phyloP scores from a whole-genome alignment of 2,329 filamentous ascomycete species.

The Pyrenophora seminiperda region DNA sequence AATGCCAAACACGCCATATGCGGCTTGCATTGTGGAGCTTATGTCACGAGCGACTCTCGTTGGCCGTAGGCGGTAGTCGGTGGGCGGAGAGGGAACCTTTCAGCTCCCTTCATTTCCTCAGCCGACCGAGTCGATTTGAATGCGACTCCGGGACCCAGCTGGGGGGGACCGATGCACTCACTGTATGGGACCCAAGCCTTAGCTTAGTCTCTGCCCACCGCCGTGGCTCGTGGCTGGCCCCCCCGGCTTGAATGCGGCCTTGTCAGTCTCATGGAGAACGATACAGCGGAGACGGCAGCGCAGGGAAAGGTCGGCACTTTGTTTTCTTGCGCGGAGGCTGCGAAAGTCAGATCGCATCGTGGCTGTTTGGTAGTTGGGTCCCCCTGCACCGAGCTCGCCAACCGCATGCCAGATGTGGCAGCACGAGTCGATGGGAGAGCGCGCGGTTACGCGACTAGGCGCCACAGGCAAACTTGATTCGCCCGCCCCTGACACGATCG shows the following conservation, averaged over 20 bases:
- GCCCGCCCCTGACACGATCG: conserved; percentile 17
- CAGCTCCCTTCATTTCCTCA: conserved; percentile 39
- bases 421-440: conserved; percentile 23
- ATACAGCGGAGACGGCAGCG: conserved; percentile 2
- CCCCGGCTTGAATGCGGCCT: conserved; percentile 7
- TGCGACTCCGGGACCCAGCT: conserved; percentile 11
- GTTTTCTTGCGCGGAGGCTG: conserved; percentile 17
- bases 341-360: conserved; percentile 3
- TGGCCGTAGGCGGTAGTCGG: conserved; percentile 29
- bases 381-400: conserved; percentile 22
- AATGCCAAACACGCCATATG: conserved; percentile 38
- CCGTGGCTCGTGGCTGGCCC: not conserved
- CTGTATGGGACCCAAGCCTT: conserved; percentile 11
- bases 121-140: conserved; percentile 8
- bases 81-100: conserved; percentile 27
- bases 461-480: conserved; percentile 12
- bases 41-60: conserved; percentile 31
- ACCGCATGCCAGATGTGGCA: conserved; percentile 10
- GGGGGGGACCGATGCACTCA: conserved; percentile 8
- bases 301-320: conserved; percentile 13
- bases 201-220: conserved; percentile 5
- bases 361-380: conserved; percentile 3
- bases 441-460: conserved; percentile 25
- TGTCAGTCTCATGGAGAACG: conserved; percentile 9
- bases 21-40: conserved; percentile 28